Conservation (phyloP, 2,329 filamentous ascomycete genomes). For the Penicillium sp. region DNA sequence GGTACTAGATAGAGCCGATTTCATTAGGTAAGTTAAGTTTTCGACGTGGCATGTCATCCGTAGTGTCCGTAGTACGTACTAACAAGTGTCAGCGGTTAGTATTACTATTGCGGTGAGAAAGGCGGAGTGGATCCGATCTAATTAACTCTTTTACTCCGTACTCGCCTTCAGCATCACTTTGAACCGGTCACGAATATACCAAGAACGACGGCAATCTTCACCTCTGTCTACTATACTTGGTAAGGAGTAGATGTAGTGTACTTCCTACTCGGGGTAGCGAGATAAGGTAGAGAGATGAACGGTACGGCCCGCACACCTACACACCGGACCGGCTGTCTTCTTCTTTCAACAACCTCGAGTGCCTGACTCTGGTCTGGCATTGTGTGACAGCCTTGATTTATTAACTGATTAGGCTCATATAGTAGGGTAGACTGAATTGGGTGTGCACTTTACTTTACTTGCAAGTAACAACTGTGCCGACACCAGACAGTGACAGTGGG, state of each 20-base stretch:
- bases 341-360: not conserved
- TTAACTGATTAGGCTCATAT: not conserved
- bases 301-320: slow-evolving; percentile 3
- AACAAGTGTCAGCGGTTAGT: not conserved
- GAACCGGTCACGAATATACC: not conserved
- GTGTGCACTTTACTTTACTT: not conserved
- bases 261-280: too few species aligned
- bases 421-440: not conserved
- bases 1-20: not conserved
- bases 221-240: too few species aligned
- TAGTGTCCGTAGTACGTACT: not conserved
- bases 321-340: not conserved
- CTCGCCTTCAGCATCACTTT: not conserved
- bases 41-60: not conserved
- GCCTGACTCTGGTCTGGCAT: not conserved
- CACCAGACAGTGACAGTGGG: not conserved
- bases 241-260: too few species aligned
- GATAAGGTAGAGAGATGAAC: not conserved
- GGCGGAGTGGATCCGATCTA: not conserved
- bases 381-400: not conserved
- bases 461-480: too few species aligned
- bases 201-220: too few species aligned
- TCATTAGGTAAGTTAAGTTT: not conserved
- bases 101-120: not conserved
- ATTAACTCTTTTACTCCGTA: not conserved